Conservation (phyloP, 129 eudicot species). For the Flaveria linearis region DNA sequence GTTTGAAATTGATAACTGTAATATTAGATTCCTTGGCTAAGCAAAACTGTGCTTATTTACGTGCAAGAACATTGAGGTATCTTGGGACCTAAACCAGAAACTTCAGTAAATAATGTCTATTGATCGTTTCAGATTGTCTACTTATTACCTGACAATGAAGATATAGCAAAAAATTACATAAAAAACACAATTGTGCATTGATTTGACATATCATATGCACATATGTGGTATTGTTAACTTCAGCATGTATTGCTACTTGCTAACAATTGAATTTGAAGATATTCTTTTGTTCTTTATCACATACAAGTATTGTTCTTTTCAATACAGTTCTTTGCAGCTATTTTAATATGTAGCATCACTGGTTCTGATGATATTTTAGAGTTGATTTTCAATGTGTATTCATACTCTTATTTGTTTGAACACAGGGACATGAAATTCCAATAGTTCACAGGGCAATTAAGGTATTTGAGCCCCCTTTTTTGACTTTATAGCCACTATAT, state of each 20-base stretch:
- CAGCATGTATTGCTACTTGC: constrained; percentile 14
- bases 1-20: not conserved
- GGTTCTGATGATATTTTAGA: not conserved
- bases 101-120: not conserved
- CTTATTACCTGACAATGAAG: not conserved
- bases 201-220: not conserved
- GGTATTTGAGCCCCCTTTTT: constrained; percentile 10
- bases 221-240: not conserved
- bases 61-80: constrained; percentile 4
- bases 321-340: not conserved
- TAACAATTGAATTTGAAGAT: not conserved
- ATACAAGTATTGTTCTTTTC: not conserved
- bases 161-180: not conserved
- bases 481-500: not conserved
- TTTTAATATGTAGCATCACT: not conserved
- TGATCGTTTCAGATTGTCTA: not conserved
- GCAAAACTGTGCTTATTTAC: not conserved
- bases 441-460: constrained; percentile 22
- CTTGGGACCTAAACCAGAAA: not conserved
- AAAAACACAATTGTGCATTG: not conserved
- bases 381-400: not conserved
- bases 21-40: constrained; percentile 1
- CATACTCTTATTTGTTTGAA: constrained; percentile 7
- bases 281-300: not conserved
- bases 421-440: constrained; percentile 27